Evolutionary conservation across 257 asterid species (phyloP).

Genomic region (Solanum arcanum): DNA sequence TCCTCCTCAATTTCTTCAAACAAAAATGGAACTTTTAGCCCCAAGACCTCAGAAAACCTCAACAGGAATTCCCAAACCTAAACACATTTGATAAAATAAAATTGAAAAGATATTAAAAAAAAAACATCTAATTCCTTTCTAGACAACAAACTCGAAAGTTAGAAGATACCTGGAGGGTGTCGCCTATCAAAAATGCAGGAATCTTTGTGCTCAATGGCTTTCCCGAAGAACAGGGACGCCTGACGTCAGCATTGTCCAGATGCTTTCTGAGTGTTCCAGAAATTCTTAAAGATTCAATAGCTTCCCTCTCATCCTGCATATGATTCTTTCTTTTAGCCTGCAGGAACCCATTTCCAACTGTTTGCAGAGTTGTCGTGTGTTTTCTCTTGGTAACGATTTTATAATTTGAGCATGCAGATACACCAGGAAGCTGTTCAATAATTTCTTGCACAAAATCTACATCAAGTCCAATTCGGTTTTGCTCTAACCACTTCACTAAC

Average conservation of each 20-base stretch:
- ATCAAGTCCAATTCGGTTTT: slow-evolving; percentile 74
- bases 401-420: slow-evolving; percentile 50
- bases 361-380: slow-evolving; percentile 27
- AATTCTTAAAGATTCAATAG: slow-evolving; percentile 24
- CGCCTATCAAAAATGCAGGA: slow-evolving; percentile 72
- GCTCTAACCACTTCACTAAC: slow-evolving; percentile 61
- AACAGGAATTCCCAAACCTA: slow-evolving; percentile 83
- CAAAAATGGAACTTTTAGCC: slow-evolving; percentile 54
- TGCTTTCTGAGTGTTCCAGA: slow-evolving; percentile 25
- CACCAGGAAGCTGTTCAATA: slow-evolving; percentile 76
- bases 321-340: slow-evolving; percentile 47
- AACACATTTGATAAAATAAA: slow-evolving; percentile 1
- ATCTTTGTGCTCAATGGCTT: slow-evolving; percentile 55
- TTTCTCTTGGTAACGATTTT: slow-evolving; percentile 42
- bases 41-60: slow-evolving; percentile 71
- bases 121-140: not conserved
- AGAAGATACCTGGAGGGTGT: slow-evolving; percentile 66
- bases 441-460: slow-evolving; percentile 83
- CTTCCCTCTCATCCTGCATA: slow-evolving; percentile 9
- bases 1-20: slow-evolving; percentile 74
- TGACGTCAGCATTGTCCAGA: slow-evolving; percentile 17
- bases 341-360: slow-evolving; percentile 75
- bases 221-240: slow-evolving; percentile 70
- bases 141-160: not conserved
- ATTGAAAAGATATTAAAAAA: not conserved